Evolutionary conservation across 1,284 basidiomycete species (phyloP).

Genomic region (Irpex sp.): DNA sequence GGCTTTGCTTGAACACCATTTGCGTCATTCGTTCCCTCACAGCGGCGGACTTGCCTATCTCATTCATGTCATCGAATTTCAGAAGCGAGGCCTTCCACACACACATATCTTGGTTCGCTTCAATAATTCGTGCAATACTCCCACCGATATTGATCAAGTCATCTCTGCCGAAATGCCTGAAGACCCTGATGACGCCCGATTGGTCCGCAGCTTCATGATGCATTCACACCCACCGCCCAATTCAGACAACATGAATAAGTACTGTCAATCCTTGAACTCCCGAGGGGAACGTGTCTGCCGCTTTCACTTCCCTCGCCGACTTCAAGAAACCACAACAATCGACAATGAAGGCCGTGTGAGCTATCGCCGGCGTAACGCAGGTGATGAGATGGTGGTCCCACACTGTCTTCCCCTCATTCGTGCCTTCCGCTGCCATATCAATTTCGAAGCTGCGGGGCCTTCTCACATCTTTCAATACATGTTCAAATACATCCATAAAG

Average conservation of each 20-base stretch:
- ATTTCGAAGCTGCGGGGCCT: constrained; percentile 31
- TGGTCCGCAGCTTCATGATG: no score
- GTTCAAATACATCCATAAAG: constrained; percentile 40
- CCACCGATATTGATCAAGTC: no score
- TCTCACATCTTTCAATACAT: constrained; percentile 34
- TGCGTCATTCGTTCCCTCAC: background rate
- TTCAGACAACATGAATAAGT: constrained; percentile 6
- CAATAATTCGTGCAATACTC: background rate
- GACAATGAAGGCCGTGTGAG: constrained; percentile 23
- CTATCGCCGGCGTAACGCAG: constrained; percentile 21
- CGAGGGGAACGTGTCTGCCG: constrained; percentile 19
- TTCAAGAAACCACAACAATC: constrained; percentile 20
- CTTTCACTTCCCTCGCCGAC: constrained; percentile 28
- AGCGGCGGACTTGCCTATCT: constrained; percentile 22
- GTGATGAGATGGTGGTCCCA: constrained; percentile 29
- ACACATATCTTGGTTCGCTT: constrained; percentile 32
- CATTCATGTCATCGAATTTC: constrained; percentile 35
- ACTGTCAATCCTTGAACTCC: constrained; percentile 12
- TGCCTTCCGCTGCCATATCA: constrained; percentile 32
- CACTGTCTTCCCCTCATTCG: constrained; percentile 27
- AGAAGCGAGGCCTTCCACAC: constrained; percentile 37
- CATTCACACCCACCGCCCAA: no score
- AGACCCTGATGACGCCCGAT: no score
- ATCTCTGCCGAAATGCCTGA: no score
- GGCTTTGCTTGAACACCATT: no score